Base-by-base conservation (phyloP, 2,329 filamentous ascomycete species). In the Amesomyces nigricolor region DNA sequence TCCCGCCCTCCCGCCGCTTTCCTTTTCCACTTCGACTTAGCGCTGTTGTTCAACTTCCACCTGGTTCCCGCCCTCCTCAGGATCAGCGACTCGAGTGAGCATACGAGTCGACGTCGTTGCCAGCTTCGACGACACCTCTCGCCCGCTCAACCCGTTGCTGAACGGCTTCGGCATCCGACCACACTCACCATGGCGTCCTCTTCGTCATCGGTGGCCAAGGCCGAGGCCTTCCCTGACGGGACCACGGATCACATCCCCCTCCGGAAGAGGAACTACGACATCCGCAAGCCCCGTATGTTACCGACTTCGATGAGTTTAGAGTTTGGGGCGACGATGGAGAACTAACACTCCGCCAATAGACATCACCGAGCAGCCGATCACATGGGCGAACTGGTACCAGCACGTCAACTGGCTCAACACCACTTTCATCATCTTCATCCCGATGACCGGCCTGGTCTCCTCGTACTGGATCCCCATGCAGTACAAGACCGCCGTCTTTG, bases 381-480 rank as follows among this genome's bases (percentile, higher is more conserved):
- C 89, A 58, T 80, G 78, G 72, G 76, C 78, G 66, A 96, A 95
- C 77, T 94, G 89, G 88, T 85, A 91, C 75, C 87, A 91, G 75
- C 91, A 96, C 70, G 81, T 96, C 77, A 91, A 95, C 80, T 96
- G 91, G 90, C 80, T 96, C 63, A 96, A 95, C 72, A 85, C 89
- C 60, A 80, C 78, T 60, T 81, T 96, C 70, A 92, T 95, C 70
- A 72, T 95, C 62, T 78, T 87, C 63, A 80, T 95, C 45, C 91
- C 91, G 42, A 59, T 91, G 47, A 77, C 81, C 56, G 91, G 91
- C 60, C 80, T 87, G 68, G 72, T 94, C 64, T 80, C 83, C 53
- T 80, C 90, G 50, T 83, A 88, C 73, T 95, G 87, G 86, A 86
- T 89, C 45, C 89, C 89, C 54, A 75, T 92, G 35, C 77, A 82